phyloP scores from a whole-genome alignment of 352 stramenopile species.

The Globisporangium splendens region DNA sequence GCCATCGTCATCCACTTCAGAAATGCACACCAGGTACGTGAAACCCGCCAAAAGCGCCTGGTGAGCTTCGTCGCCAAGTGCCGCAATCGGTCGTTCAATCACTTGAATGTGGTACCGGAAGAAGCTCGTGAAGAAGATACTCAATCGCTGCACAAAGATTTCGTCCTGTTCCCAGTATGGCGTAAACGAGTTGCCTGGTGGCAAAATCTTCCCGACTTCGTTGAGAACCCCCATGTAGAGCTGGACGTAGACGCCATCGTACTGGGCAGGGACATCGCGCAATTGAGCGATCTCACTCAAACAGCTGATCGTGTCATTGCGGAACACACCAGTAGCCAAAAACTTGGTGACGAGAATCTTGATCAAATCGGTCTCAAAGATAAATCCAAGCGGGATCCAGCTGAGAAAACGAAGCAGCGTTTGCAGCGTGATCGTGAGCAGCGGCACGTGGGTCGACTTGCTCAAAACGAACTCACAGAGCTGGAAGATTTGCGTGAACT shows the following conservation, averaged over 20 bases:
- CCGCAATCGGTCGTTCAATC: slow-evolving; percentile 87
- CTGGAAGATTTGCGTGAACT: slow-evolving; percentile 98
- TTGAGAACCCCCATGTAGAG: slow-evolving; percentile 95
- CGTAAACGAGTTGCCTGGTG: slow-evolving; percentile 90
- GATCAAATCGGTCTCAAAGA: slow-evolving; percentile 97
- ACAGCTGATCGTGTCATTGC: slow-evolving; percentile 97
- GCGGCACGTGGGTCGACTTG: slow-evolving; percentile 88
- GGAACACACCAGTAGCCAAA: slow-evolving; percentile 91
- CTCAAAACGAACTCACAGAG: slow-evolving; percentile 98
- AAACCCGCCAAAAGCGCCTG: slow-evolving; percentile 91
- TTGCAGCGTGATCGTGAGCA: slow-evolving; percentile 96
- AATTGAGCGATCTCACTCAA: slow-evolving; percentile 97
- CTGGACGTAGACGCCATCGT: slow-evolving; percentile 93
- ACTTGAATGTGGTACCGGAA: slow-evolving; percentile 93
- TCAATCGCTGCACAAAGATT: slow-evolving; percentile 96
- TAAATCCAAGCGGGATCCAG: slow-evolving; percentile 98
- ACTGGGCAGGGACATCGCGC: slow-evolving; percentile 89
- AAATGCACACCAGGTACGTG: slow-evolving; percentile 90
- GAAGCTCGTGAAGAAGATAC: slow-evolving; percentile 97
- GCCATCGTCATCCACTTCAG: slow-evolving; percentile 91
- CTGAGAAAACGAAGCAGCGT: slow-evolving; percentile 97
- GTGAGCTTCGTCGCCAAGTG: slow-evolving; percentile 83
- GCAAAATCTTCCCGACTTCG: slow-evolving; percentile 90
- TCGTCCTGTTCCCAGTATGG: slow-evolving; percentile 93
- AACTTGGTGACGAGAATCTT: slow-evolving; percentile 97